phyloP scores from a whole-genome alignment of 306 rosid species.

The Quercus agrifolia region DNA sequence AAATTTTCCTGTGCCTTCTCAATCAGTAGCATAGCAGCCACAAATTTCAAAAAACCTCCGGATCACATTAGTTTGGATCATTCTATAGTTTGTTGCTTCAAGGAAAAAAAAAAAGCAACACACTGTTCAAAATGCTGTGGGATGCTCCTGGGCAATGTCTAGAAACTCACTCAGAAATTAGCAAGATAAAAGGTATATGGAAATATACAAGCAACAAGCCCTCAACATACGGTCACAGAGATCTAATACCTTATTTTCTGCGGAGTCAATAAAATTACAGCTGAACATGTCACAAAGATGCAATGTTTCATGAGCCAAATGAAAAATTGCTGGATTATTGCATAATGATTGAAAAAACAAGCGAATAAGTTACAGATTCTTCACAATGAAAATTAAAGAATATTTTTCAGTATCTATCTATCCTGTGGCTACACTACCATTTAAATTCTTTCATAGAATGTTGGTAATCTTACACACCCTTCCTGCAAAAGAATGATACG shows the following conservation, averaged over 20 bases:
- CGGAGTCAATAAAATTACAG: not conserved
- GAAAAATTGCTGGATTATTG: not conserved
- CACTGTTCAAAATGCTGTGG: no score
- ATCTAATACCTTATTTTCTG: not conserved
- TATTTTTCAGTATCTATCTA: not conserved
- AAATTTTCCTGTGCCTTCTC: no score
- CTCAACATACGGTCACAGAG: not conserved
- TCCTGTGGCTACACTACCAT: not conserved
- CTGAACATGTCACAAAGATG: not conserved
- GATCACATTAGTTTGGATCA: no score
- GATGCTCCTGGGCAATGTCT: no score
- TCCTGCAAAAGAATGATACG: slow-evolving; percentile 2
- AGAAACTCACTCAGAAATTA: no score
- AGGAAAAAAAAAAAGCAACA: no score
- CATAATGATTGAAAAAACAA: not conserved
- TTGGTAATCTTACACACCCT: not conserved
- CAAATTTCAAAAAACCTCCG: no score
- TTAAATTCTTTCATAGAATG: not conserved
- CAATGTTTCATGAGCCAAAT: not conserved
- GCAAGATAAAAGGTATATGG: not conserved
- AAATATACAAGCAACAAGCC: not conserved
- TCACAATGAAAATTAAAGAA: not conserved
- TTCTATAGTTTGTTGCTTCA: no score
- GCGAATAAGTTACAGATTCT: not conserved
- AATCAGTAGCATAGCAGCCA: no score